Evolutionary conservation across 2,329 filamentous ascomycete species (phyloP).

Genomic region (Phialocephala subalpina): DNA sequence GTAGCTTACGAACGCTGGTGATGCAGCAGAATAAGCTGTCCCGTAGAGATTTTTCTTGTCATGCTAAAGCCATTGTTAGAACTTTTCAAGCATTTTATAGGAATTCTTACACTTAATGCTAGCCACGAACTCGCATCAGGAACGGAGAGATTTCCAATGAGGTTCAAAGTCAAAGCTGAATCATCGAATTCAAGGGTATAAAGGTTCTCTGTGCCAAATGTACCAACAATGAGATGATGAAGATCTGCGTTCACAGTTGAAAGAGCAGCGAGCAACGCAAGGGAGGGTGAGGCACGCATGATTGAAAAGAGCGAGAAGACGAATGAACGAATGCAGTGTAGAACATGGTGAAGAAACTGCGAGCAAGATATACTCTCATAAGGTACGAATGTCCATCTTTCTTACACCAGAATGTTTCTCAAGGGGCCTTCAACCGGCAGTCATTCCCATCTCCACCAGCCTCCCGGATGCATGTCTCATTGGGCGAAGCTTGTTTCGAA

Average conservation of each 20-base stretch:
- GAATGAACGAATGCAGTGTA: background rate
- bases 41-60: conserved; percentile 45
- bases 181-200: conserved; percentile 46
- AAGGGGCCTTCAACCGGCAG: background rate
- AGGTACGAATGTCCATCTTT: background rate
- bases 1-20: conserved; percentile 42
- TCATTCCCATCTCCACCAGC: background rate
- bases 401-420: background rate
- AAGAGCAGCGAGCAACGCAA: conserved; percentile 17
- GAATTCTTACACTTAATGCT: conserved; percentile 40
- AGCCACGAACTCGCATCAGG: conserved; percentile 42
- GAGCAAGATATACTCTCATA: background rate
- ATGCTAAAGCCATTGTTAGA: conserved; percentile 33
- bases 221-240: conserved; percentile 44
- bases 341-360: background rate
- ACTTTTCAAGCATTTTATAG: background rate
- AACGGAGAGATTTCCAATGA: conserved; percentile 36
- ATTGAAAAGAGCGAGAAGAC: background rate
- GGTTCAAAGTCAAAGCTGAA: conserved; percentile 32
- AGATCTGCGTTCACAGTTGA: conserved; percentile 20
- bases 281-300: conserved; percentile 24
- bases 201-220: conserved; percentile 41
- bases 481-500: background rate
- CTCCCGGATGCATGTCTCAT: background rate
- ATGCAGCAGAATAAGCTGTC: conserved; percentile 35